These are phyloP conservation scores for Aspergillus awamori DNA, from an alignment of 2,329 filamentous ascomycete genomes.

Conservation along the genomic window DNA sequence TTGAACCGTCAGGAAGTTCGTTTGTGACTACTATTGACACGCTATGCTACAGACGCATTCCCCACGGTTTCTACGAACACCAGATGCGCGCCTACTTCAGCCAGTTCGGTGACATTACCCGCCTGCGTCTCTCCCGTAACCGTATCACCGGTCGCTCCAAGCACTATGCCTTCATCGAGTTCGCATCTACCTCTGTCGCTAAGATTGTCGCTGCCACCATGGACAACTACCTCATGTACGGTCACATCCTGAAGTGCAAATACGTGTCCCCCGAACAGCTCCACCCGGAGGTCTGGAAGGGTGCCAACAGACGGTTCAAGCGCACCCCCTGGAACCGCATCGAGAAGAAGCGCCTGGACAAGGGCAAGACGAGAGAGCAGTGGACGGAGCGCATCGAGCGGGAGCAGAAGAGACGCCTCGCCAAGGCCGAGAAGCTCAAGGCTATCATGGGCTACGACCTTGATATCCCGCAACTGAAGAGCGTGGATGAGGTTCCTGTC, in stretches of 20 bases:
- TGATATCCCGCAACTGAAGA: constrained; percentile 71
- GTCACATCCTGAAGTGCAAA: constrained; percentile 88
- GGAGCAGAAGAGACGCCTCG: constrained; percentile 70
- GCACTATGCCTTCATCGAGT: constrained; percentile 95
- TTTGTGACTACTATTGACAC: constrained; percentile 21
- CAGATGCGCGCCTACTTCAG: constrained; percentile 93
- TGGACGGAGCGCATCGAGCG: constrained; percentile 76
- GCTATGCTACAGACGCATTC: constrained; percentile 63
- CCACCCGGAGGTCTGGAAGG: constrained; percentile 82
- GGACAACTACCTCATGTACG: constrained; percentile 96
- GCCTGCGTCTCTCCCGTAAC: constrained; percentile 84
- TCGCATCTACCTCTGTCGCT: constrained; percentile 74
- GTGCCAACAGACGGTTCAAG: constrained; percentile 88
- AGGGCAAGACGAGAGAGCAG: constrained; percentile 70
- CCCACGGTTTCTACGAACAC: constrained; percentile 95
- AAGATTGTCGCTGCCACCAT: constrained; percentile 93
- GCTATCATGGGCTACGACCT: constrained; percentile 79
- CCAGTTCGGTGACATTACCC: constrained; percentile 84
- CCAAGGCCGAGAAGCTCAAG: constrained; percentile 74
- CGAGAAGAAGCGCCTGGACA: constrained; percentile 72
- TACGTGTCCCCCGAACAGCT: constrained; percentile 74
- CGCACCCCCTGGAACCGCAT: constrained; percentile 84
- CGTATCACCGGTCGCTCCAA: constrained; percentile 87
- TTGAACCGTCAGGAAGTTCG: constrained; percentile 13
- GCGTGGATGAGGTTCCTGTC: constrained; percentile 56